Conservation (phyloP, 2,329 filamentous ascomycete species). For the Coniella vitis region DNA sequence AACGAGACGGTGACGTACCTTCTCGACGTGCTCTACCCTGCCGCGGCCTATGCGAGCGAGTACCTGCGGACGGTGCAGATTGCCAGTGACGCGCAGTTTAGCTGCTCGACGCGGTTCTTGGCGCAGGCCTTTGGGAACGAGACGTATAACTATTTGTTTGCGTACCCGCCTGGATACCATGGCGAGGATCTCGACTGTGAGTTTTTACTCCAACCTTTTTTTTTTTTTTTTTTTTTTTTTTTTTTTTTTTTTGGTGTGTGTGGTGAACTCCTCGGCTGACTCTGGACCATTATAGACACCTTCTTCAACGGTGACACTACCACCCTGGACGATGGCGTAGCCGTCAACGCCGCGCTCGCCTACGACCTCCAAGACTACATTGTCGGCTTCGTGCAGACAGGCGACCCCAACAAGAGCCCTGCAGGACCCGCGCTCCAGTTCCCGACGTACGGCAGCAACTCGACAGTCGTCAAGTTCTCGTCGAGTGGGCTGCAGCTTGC, state of each 20-base stretch:
- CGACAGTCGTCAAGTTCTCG: constrained; percentile 18
- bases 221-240: neutral
- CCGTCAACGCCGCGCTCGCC: constrained; percentile 26
- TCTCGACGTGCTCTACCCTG: constrained; percentile 32
- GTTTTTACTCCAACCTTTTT: neutral
- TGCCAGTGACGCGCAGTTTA: constrained; percentile 36
- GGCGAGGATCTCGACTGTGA: constrained; percentile 39
- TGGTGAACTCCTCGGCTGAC: too few relatives aligned
- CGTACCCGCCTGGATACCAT: constrained; percentile 45
- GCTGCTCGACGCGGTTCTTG: constrained; percentile 47
- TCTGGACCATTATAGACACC: neutral
- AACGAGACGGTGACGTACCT: constrained; percentile 29
- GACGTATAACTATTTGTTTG: constrained; percentile 46
- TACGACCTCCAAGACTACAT: constrained; percentile 30
- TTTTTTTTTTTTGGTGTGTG: too few relatives aligned
- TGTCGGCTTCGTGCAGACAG: constrained; percentile 26
- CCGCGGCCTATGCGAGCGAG: constrained; percentile 35
- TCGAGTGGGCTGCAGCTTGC: constrained; percentile 12
- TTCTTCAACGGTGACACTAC: constrained; percentile 32
- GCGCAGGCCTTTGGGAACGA: constrained; percentile 36
- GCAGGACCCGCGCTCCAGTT: constrained; percentile 15
- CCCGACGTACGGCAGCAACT: constrained; percentile 20
- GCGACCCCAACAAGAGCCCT: constrained; percentile 23
- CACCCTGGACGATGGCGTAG: constrained; percentile 19
- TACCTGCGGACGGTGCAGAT: constrained; percentile 35